Percentiles rank a stretch among this genome's conserved stretches.
Conservation (phyloP, 805 yeast genomes). For the Candida endomychidarum region DNA sequence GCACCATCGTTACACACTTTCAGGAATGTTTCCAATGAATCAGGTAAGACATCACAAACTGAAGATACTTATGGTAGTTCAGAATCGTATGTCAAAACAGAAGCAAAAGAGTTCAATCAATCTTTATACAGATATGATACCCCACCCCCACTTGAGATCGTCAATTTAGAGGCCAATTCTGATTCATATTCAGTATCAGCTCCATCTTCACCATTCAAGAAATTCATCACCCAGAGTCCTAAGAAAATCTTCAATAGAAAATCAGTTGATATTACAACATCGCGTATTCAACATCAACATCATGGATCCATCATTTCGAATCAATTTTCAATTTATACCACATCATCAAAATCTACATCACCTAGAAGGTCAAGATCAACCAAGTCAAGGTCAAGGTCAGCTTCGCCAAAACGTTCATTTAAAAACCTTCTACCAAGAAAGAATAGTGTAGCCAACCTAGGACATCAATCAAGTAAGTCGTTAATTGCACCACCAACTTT, state of each 20-base stretch:
- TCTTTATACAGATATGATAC: conserved; percentile 9
- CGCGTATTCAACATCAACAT: conserved; percentile 23
- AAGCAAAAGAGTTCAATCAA: background rate
- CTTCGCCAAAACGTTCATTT: conserved; percentile 15
- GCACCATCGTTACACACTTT: conserved; percentile 45
- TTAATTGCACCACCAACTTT: conserved; percentile 17
- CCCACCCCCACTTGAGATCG: conserved; percentile 10
- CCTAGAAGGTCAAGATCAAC: conserved; percentile 34
- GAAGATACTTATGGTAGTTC: background rate
- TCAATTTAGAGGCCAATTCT: background rate
- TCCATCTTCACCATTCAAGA: conserved; percentile 33
- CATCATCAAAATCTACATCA: conserved; percentile 31
- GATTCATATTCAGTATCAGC: background rate
- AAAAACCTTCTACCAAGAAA: conserved; percentile 11
- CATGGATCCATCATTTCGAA: conserved; percentile 27
- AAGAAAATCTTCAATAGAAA: conserved; percentile 23
- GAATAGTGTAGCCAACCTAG: background rate
- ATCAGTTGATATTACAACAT: conserved; percentile 13
- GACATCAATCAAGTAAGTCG: conserved; percentile 1
- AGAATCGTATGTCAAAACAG: background rate
- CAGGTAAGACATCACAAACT: conserved; percentile 1
- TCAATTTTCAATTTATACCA: conserved; percentile 27
- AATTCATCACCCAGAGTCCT: conserved; percentile 31
- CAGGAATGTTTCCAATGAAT: conserved; percentile 22
- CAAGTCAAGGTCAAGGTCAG: conserved; percentile 15